Conservation (phyloP, 1,139 yeast species). For the Debaryomyces sp. region DNA sequence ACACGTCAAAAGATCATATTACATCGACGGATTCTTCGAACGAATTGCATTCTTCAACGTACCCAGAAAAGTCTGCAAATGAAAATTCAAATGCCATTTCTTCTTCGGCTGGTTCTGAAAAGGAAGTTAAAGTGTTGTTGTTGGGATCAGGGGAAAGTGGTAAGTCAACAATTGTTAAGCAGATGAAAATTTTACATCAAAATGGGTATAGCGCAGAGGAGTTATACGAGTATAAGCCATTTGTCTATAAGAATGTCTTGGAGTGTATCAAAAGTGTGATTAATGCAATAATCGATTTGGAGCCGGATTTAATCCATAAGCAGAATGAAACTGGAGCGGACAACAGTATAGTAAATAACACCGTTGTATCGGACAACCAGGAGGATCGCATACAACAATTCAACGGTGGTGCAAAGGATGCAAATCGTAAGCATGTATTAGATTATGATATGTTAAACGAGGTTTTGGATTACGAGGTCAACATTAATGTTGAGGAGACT, state of each 20-base stretch:
- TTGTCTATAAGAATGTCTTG: slow-evolving; percentile 66
- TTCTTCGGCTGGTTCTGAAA: slow-evolving; percentile 17
- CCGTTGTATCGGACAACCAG: slow-evolving; percentile 9
- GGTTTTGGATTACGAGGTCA: slow-evolving; percentile 50
- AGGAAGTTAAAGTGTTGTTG: slow-evolving; percentile 63
- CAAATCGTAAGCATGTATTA: slow-evolving; percentile 24
- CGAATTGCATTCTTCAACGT: background rate
- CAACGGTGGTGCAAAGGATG: slow-evolving; percentile 17
- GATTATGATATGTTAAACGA: slow-evolving; percentile 47
- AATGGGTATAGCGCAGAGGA: slow-evolving; percentile 70
- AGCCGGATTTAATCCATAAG: slow-evolving; percentile 50
- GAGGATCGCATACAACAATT: slow-evolving; percentile 3
- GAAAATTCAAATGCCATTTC: slow-evolving; percentile 3
- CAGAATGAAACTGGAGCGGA: slow-evolving; percentile 6
- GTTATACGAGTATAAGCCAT: slow-evolving; percentile 64
- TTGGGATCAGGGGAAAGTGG: slow-evolving; percentile 84
- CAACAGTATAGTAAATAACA: background rate
- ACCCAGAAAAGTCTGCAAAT: slow-evolving; percentile 3
- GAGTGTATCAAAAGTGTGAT: slow-evolving; percentile 68
- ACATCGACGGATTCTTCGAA: slow-evolving; percentile 24
- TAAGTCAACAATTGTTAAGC: slow-evolving; percentile 75
- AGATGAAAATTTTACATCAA: slow-evolving; percentile 72
- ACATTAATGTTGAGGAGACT: slow-evolving; percentile 48
- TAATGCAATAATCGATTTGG: slow-evolving; percentile 55
- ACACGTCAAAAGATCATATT: slow-evolving; percentile 12